A percentile compares a stretch with the other conserved stretches of the same genome.
Conservation (phyloP, 2,329 filamentous ascomycete species). For the Hypoxylon sp. region DNA sequence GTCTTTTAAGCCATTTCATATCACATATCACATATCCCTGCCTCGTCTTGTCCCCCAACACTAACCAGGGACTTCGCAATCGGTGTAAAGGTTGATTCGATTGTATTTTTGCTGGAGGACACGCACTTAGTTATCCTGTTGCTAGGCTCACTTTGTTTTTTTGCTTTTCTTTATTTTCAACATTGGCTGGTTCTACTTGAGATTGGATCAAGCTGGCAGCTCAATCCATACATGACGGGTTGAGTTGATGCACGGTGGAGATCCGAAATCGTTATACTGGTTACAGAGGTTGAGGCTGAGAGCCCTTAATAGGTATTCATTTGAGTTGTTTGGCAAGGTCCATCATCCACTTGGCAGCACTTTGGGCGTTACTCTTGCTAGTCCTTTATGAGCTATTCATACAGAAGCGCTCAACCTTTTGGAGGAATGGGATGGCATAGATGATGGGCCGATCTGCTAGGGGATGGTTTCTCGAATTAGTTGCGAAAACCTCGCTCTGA, state of each 20-base stretch:
- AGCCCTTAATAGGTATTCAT: slow-evolving; percentile 30
- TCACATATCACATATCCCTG: slow-evolving; percentile 33
- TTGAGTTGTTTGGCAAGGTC: slow-evolving; percentile 17
- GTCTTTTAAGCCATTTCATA: slow-evolving; percentile 32
- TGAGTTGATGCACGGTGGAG: slow-evolving; percentile 14
- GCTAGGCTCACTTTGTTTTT: slow-evolving; percentile 20
- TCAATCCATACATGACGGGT: slow-evolving; percentile 8
- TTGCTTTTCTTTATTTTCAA: slow-evolving; percentile 5
- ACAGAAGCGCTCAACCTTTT: slow-evolving; percentile 2
- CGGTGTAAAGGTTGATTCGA: slow-evolving; percentile 31
- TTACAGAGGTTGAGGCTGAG: slow-evolving; percentile 12
- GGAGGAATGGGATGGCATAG: slow-evolving; percentile 14
- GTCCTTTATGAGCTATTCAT: neutral
- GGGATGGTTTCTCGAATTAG: neutral
- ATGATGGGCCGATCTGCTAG: slow-evolving; percentile 5
- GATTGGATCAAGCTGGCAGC: slow-evolving; percentile 14
- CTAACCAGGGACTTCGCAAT: slow-evolving; percentile 14
- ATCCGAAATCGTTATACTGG: slow-evolving; percentile 18
- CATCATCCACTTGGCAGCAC: slow-evolving; percentile 14
- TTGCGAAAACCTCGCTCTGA: slow-evolving; percentile 12
- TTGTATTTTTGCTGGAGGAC: slow-evolving; percentile 30
- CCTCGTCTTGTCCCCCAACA: slow-evolving; percentile 5
- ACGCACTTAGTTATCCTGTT: slow-evolving; percentile 10
- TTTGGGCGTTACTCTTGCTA: slow-evolving; percentile 18
- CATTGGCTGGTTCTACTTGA: slow-evolving; percentile 15